Conservation (phyloP, 106 monocot species). For the Agapanthus africanus region DNA sequence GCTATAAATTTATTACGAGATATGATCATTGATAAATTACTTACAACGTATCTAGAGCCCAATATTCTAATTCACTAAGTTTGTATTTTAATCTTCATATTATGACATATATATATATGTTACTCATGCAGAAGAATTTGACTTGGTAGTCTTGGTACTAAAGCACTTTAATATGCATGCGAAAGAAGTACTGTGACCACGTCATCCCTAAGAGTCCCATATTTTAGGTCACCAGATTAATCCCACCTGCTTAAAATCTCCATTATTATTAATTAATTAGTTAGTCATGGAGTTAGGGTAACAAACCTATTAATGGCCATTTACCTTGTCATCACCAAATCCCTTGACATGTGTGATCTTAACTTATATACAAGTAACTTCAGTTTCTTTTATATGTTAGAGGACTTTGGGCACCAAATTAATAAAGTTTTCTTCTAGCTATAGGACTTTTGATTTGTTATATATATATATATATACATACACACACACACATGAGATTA, state of each 20-base stretch:
- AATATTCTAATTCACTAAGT: too few species aligned
- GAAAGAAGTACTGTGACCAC: background rate
- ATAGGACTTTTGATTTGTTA: too few species aligned
- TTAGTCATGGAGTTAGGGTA: slow-evolving; percentile 9
- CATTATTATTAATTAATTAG: too few species aligned
- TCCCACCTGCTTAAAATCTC: background rate
- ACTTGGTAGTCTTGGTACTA: too few species aligned
- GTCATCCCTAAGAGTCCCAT: background rate
- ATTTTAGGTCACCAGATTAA: slow-evolving; percentile 1
- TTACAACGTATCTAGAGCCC: too few species aligned
- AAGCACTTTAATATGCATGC: background rate
- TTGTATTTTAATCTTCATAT: too few species aligned
- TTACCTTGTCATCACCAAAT: slow-evolving; percentile 5
- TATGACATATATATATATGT: too few species aligned
- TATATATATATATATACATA: too few species aligned
- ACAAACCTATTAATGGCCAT: slow-evolving; percentile 5
- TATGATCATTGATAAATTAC: too few species aligned
- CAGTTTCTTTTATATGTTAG: background rate
- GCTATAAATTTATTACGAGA: too few species aligned
- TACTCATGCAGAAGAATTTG: background rate
- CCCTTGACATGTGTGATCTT: slow-evolving; percentile 2
- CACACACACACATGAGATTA: too few species aligned
- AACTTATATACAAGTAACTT: background rate
- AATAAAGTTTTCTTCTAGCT: background rate
- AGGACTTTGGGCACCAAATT: slow-evolving; percentile 4